Evolutionary conservation across 345 rosid genomes (phyloP), one percentile per base, ranked within the genome.

Genomic region (Salix brachista): DNA sequence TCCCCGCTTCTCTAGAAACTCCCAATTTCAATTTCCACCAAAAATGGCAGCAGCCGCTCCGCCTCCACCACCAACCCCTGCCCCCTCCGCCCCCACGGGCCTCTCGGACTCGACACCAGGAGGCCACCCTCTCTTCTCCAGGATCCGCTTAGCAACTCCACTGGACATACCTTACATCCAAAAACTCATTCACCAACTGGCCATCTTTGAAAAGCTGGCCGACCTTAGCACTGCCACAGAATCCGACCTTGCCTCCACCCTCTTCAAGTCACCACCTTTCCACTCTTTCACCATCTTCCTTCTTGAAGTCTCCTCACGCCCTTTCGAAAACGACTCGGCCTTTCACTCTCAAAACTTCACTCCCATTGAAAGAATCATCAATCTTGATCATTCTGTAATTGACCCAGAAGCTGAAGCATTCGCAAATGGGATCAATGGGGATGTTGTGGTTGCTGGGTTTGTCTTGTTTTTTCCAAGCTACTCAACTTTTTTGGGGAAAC

Each of bases 41-140:
- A 28, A 34, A 8, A 90, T 93, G 97, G 99, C 97, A 21, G 96
- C 94, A 8, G 96, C 99, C 5, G 97, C 97, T 0, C 97, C 97
- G 1, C 97, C 97, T 2, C 97, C 97, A 2, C 90, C 94, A 6
- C 97, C 97, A n/a, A 16, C 94, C 3, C 86, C 91, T 0, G 84
- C 88, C 1, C 95, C 95, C 7, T 84, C 83, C 25, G 89, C 89
- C 3, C 81, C 89, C 42, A 86, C 87, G 75, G 80, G 81, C 9
- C 85, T 90, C 6, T 5, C 37, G 5, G 37, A 84, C 14, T 5
- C 26, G 26, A 78, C 75, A 3, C 89, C 88, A 0, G 75, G 78
- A 17, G 90, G 90, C 58, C 52, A 84, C 83, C 88, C 99, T 0
- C 36, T 91, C 30, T 95, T 93, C 89, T 76, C 90, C 77, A 86